Conservation (phyloP, 768 basidiomycete species). For the Nevesoporus exiguus region DNA sequence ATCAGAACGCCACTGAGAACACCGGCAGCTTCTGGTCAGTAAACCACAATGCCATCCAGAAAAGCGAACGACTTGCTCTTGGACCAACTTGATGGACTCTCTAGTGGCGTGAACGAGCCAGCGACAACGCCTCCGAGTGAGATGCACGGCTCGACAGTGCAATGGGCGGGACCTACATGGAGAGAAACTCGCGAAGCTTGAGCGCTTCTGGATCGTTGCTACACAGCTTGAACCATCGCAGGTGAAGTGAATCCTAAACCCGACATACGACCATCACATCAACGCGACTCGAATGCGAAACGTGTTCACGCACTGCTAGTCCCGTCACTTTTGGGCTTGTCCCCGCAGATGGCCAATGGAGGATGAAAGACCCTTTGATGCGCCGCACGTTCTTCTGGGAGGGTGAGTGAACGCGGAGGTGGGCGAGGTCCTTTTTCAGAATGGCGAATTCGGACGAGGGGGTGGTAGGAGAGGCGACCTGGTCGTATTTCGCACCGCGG, state of each 20-base stretch:
- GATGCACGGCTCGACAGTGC: neutral
- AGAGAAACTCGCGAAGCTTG: slow-evolving; percentile 24
- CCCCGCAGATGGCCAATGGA: slow-evolving; percentile 23
- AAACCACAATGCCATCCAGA: neutral
- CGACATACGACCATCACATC: neutral
- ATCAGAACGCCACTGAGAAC: slow-evolving; percentile 15
- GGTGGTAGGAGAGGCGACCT: slow-evolving; percentile 10
- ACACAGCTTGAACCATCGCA: slow-evolving; percentile 25
- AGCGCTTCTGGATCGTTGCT: slow-evolving; percentile 22
- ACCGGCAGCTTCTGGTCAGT: slow-evolving; percentile 10
- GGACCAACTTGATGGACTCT: slow-evolving; percentile 21
- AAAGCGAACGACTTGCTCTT: slow-evolving; percentile 20
- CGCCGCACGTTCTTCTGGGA: slow-evolving; percentile 27
- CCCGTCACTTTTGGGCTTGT: slow-evolving; percentile 1
- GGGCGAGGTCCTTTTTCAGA: slow-evolving; percentile 27
- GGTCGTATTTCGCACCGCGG: slow-evolving; percentile 15
- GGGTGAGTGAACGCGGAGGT: slow-evolving; percentile 30
- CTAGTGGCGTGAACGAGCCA: neutral
- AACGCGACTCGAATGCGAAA: neutral
- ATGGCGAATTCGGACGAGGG: slow-evolving; percentile 18
- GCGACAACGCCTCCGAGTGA: neutral
- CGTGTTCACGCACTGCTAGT: slow-evolving; percentile 6
- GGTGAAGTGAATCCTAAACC: slow-evolving; percentile 22
- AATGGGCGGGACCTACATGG: slow-evolving; percentile 22
- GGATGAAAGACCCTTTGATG: slow-evolving; percentile 18